phyloP scores from a whole-genome alignment of 2,329 filamentous ascomycete species.

The Clarireedia paspali region DNA sequence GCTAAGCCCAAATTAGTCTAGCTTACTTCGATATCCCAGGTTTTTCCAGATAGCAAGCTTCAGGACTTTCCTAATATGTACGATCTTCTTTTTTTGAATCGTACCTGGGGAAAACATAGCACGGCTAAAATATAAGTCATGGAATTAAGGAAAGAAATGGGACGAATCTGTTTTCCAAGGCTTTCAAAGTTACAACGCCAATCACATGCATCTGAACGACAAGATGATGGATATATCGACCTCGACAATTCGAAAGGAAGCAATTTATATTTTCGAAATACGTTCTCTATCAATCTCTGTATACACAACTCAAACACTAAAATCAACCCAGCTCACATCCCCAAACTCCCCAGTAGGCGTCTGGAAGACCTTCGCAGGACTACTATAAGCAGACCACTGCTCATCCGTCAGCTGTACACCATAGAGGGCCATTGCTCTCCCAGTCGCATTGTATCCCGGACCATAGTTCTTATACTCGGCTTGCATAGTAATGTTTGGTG shows the following conservation, averaged over 20 bases:
- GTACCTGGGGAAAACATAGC: too few relatives aligned
- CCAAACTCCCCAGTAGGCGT: constrained; percentile 17
- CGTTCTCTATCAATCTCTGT: not conserved
- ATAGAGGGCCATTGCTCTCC: constrained; percentile 23
- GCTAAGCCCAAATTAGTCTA: not conserved
- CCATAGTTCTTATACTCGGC: constrained; percentile 45
- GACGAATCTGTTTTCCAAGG: too few relatives aligned
- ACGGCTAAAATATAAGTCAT: too few relatives aligned
- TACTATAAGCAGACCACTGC: constrained; percentile 15
- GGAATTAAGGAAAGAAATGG: too few relatives aligned
- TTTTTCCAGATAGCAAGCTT: too few relatives aligned
- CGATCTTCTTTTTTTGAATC: too few relatives aligned
- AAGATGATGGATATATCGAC: too few relatives aligned
- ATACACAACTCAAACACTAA: constrained; percentile 7
- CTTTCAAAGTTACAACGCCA: too few relatives aligned
- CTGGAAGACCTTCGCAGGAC: constrained; percentile 19
- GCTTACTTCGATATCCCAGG: too few relatives aligned
- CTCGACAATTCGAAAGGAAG: too few relatives aligned
- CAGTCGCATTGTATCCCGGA: constrained; percentile 43
- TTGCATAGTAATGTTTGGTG: constrained; percentile 38
- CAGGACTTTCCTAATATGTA: too few relatives aligned
- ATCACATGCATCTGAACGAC: not conserved
- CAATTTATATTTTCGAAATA: not conserved
- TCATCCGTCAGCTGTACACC: constrained; percentile 15
- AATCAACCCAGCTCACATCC: constrained; percentile 22